Evolutionary conservation across 192 early-diverging fungal genomes (phyloP).

Genomic region (Coemansia sp.): DNA sequence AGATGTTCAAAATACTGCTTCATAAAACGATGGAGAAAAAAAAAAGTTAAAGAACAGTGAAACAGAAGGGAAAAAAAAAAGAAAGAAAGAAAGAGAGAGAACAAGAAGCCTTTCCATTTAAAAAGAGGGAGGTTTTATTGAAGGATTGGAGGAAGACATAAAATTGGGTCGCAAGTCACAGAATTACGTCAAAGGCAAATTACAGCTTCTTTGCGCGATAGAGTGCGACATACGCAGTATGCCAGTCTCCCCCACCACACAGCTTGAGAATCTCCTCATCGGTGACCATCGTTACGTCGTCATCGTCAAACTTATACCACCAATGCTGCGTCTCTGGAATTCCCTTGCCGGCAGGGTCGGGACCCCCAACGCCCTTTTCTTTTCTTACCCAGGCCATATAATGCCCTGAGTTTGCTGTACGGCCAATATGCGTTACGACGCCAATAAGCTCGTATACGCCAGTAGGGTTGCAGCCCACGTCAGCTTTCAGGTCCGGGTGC

Average conservation of each 20-base stretch:
- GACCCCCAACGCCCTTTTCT: slow-evolving; percentile 52
- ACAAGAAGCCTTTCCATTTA: neutral
- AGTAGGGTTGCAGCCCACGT: slow-evolving; percentile 80
- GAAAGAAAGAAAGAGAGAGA: neutral
- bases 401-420: slow-evolving; percentile 88
- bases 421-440: slow-evolving; percentile 94
- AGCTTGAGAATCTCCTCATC: slow-evolving; percentile 88
- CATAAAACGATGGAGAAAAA: neutral
- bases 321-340: slow-evolving; percentile 54
- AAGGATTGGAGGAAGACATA: neutral
- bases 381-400: slow-evolving; percentile 96
- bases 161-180: neutral
- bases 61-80: neutral
- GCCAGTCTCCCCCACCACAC: slow-evolving; percentile 85
- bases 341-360: slow-evolving; percentile 41
- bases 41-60: neutral
- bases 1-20: neutral
- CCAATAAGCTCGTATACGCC: slow-evolving; percentile 92
- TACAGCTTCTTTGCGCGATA: slow-evolving; percentile 75
- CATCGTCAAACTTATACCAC: slow-evolving; percentile 96
- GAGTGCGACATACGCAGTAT: slow-evolving; percentile 84
- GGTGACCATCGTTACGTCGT: slow-evolving; percentile 80
- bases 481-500: slow-evolving; percentile 68
- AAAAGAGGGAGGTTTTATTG: neutral
- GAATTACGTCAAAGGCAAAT: neutral